These are phyloP conservation scores for Kwoniella mangroviensis DNA, from an alignment of 768 basidiomycete genomes.

Conservation along the genomic window DNA sequence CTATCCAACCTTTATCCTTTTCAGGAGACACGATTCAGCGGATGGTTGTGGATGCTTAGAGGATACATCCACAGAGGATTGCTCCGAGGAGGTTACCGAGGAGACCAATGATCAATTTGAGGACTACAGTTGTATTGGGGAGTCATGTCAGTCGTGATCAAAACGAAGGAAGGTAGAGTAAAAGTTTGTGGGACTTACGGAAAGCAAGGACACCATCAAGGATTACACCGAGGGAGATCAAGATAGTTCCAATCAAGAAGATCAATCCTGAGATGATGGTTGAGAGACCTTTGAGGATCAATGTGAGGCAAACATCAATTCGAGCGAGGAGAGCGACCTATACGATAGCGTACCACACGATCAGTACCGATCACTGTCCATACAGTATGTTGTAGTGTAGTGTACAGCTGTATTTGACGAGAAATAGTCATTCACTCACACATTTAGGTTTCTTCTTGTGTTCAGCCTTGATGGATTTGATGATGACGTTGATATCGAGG, in stretches of 20 bases:
- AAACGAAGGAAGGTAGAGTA: background rate
- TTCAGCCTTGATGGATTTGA: constrained; percentile 18
- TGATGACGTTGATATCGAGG: constrained; percentile 18
- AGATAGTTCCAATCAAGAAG: constrained; percentile 10
- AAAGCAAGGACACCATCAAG: constrained; percentile 10
- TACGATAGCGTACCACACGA: background rate
- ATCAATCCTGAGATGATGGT: constrained; percentile 13
- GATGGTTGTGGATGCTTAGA: constrained; percentile 3
- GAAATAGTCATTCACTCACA: too few species aligned
- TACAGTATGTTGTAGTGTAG: too few species aligned
- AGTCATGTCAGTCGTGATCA: background rate
- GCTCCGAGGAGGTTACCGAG: constrained; percentile 13
- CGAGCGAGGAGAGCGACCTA: constrained; percentile 14
- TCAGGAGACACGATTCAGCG: background rate
- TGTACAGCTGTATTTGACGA: too few species aligned
- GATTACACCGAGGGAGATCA: constrained; percentile 10
- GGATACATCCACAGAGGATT: constrained; percentile 15
- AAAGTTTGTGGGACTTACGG: constrained; percentile 4
- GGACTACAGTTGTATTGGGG: constrained; percentile 3
- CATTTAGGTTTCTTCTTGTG: constrained; percentile 17
- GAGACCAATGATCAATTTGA: constrained; percentile 11
- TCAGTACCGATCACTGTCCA: too few species aligned
- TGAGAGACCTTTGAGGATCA: constrained; percentile 14
- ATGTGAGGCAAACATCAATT: constrained; percentile 14
- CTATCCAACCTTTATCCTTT: background rate